Conservation (phyloP, 192 early-diverging fungal genomes). For the Powellomyces hirtus region DNA sequence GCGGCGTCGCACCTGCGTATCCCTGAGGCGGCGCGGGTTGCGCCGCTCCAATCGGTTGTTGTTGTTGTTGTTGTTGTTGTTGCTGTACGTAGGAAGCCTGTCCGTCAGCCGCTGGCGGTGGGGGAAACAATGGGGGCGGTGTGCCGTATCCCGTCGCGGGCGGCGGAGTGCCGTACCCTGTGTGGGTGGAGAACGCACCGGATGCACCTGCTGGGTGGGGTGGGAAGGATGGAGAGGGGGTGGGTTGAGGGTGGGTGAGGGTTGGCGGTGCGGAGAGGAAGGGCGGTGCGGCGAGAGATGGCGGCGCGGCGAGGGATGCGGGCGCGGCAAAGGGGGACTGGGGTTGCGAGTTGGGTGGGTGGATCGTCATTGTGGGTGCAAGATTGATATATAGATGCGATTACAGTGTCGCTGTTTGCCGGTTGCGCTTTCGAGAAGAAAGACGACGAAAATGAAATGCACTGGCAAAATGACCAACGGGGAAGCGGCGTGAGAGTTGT, state of each 20-base stretch:
- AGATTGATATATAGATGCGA: no score
- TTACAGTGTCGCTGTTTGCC: no score
- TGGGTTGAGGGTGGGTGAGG: neutral
- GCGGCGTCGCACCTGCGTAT: neutral
- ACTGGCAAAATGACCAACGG: no score
- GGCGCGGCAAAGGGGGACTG: no score
- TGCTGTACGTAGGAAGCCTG: neutral
- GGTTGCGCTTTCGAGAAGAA: no score
- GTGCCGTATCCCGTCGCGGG: constrained; percentile 25
- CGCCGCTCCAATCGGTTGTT: neutral
- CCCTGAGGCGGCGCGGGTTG: neutral
- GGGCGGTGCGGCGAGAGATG: neutral
- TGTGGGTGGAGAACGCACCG: neutral
- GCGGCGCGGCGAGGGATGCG: neutral
- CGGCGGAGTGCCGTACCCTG: constrained; percentile 26
- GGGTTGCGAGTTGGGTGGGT: no score
- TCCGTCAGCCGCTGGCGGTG: neutral
- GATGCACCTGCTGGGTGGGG: neutral
- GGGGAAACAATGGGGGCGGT: constrained; percentile 19
- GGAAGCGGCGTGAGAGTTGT: no score
- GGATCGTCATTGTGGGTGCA: no score
- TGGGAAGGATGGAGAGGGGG: neutral
- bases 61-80: neutral
- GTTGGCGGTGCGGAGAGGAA: neutral
- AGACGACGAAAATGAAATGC: no score